phyloP scores from a whole-genome alignment of 2,329 filamentous ascomycete species.

The Annulohypoxylon truncatum region DNA sequence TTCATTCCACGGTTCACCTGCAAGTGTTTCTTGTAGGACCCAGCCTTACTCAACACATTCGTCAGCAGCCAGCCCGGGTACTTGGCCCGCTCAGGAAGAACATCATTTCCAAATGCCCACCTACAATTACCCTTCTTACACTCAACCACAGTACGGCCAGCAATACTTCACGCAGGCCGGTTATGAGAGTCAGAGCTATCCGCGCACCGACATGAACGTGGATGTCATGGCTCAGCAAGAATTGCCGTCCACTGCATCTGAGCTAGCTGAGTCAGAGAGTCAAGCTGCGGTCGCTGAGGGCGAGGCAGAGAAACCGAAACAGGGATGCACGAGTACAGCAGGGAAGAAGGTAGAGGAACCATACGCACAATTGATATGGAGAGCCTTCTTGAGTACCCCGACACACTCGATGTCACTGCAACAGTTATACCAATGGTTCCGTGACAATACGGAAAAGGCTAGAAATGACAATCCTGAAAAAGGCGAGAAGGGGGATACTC shows the following conservation, averaged over 20 bases:
- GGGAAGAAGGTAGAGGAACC: constrained; percentile 64
- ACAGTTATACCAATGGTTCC: constrained; percentile 92
- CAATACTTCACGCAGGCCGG: constrained; percentile 21
- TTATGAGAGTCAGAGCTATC: constrained; percentile 11
- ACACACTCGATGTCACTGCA: constrained; percentile 80
- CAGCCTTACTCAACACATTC: constrained; percentile 21
- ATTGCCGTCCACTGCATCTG: constrained; percentile 9
- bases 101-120: constrained; percentile 34
- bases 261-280: constrained; percentile 14
- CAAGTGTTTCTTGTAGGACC: constrained; percentile 27
- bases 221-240: constrained; percentile 25
- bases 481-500: constrained; percentile 53
- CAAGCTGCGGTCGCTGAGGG: constrained; percentile 8
- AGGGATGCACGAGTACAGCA: constrained; percentile 44
- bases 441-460: constrained; percentile 81
- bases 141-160: constrained; percentile 29
- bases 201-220: constrained; percentile 13
- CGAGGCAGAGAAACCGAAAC: constrained; percentile 32
- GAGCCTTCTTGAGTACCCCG: constrained; percentile 75
- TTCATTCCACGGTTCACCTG: constrained; percentile 52
- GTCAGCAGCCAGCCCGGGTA: constrained; percentile 47
- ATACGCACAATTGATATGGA: constrained; percentile 85
- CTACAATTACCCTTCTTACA: constrained; percentile 18
- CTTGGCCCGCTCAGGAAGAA: constrained; percentile 44
- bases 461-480: constrained; percentile 57